phyloP scores from a whole-genome alignment of 768 basidiomycete genomes.

The Lactarius trivialis region DNA sequence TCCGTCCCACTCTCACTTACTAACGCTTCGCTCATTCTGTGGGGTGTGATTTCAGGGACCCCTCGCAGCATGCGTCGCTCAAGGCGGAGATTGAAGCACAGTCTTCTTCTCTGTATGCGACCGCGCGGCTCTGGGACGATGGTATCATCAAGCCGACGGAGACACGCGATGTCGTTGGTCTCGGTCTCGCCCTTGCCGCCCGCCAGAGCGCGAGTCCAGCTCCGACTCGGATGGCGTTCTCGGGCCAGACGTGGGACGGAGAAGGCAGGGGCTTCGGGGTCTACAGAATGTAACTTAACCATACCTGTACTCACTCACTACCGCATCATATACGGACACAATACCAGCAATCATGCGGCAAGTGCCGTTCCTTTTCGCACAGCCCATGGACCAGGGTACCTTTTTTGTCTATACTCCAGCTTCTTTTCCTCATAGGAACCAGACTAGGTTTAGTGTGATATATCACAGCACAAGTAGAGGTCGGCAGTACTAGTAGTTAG shows the following conservation, averaged over 20 bases:
- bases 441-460: neutral
- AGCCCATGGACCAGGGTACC: neutral
- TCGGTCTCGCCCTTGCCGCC: conserved; percentile 77
- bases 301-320: neutral
- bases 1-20: conserved; percentile 31
- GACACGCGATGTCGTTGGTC: conserved; percentile 80
- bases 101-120: conserved; percentile 81
- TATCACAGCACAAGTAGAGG: neutral
- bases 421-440: neutral
- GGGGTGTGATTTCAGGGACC: conserved; percentile 73
- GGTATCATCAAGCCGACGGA: conserved; percentile 86
- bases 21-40: too few relatives aligned
- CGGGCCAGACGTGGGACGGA: conserved; percentile 57
- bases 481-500: neutral
- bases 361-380: neutral
- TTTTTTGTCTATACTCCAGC: neutral
- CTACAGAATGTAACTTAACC: conserved; percentile 71
- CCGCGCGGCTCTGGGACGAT: conserved; percentile 92
- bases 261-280: conserved; percentile 73
- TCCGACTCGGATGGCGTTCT: neutral
- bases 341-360: neutral
- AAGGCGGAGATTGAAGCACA: conserved; percentile 83
- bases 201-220: conserved; percentile 31
- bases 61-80: conserved; percentile 64
- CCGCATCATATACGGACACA: neutral